These are phyloP conservation scores for Talaromyces ruber DNA, from an alignment of 495 filamentous ascomycete species.

Conservation along the genomic window DNA sequence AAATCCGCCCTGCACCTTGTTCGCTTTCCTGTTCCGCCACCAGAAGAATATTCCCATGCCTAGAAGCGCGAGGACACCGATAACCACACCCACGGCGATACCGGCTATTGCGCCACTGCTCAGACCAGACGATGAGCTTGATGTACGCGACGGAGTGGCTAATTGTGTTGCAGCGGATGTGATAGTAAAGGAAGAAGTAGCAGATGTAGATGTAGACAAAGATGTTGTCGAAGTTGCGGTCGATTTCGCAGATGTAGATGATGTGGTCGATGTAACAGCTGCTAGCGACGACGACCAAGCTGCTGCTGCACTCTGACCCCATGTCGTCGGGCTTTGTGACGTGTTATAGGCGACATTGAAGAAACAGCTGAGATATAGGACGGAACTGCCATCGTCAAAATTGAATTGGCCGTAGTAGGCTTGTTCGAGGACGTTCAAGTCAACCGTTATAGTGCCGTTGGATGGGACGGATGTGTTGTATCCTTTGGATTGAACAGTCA, in stretches of 20 bases:
- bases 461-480: constrained; percentile 1
- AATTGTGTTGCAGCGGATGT: not conserved
- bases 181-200: not conserved
- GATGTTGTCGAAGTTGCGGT: not conserved
- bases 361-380: constrained; percentile 3
- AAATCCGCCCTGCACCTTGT: not conserved
- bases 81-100: not conserved
- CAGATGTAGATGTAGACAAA: not conserved
- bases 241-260: not conserved
- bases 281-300: not conserved
- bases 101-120: constrained; percentile 1
- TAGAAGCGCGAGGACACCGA: not conserved
- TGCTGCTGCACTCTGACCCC: not conserved
- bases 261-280: not conserved
- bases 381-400: not conserved
- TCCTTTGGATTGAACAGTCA: not conserved
- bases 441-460: not conserved
- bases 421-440: not conserved
- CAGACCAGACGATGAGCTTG: not conserved
- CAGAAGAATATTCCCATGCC: not conserved
- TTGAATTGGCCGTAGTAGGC: constrained; percentile 5
- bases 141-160: not conserved
- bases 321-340: not conserved
- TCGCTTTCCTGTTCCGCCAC: not conserved
- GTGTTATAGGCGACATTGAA: not conserved